Evolutionary conservation across 2,329 filamentous ascomycete species (phyloP).

Genomic region (Lachnellula cervina): DNA sequence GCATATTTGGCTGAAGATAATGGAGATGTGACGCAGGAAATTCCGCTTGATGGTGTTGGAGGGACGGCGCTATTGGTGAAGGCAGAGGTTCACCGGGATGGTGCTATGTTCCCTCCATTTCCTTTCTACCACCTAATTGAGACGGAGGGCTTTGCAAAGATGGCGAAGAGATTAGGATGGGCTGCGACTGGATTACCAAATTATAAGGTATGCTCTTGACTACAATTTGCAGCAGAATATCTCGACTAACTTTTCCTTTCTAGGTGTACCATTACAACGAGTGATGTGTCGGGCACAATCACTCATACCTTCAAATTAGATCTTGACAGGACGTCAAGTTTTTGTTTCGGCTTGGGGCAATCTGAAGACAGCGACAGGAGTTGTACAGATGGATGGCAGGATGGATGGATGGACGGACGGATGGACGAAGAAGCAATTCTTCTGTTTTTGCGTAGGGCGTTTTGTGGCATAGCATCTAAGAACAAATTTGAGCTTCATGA

Average conservation of each 20-base stretch:
- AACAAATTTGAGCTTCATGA: slow-evolving; percentile 5
- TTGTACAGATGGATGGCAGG: slow-evolving; percentile 5
- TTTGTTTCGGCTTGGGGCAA: neutral
- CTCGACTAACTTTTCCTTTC: slow-evolving; percentile 5
- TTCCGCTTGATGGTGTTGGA: slow-evolving; percentile 86
- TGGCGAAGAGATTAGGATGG: slow-evolving; percentile 87
- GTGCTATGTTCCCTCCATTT: slow-evolving; percentile 97
- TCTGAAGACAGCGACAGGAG: slow-evolving; percentile 4
- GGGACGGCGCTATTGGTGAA: slow-evolving; percentile 91
- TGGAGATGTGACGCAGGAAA: slow-evolving; percentile 55
- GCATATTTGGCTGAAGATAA: slow-evolving; percentile 65
- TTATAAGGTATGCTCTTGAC: slow-evolving; percentile 68
- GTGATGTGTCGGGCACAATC: slow-evolving; percentile 25
- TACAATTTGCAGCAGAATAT: neutral
- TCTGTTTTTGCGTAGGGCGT: slow-evolving; percentile 15
- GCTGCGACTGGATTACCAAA: slow-evolving; percentile 84
- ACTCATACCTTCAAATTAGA: slow-evolving; percentile 19
- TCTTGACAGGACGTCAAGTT: slow-evolving; percentile 11
- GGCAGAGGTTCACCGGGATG: slow-evolving; percentile 93
- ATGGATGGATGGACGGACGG: neutral
- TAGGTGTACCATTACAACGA: slow-evolving; percentile 30
- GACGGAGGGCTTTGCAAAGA: slow-evolving; percentile 96
- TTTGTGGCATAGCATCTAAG: slow-evolving; percentile 22
- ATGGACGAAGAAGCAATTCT: neutral
- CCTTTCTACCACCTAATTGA: slow-evolving; percentile 96